Base-by-base conservation (phyloP, 2,329 filamentous ascomycete species). In the Arthrobotrys iridis region DNA sequence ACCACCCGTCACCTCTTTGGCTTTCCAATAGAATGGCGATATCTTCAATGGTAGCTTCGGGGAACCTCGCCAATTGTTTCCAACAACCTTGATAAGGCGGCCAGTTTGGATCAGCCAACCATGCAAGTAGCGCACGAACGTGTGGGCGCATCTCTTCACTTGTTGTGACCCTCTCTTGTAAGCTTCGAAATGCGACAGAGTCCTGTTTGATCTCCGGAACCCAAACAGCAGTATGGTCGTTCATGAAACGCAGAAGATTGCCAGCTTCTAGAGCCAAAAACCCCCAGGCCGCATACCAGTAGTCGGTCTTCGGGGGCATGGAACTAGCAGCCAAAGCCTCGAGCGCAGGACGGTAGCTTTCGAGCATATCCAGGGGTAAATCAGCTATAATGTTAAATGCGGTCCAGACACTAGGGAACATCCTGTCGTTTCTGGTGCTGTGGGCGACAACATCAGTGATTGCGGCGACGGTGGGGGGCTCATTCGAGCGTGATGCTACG, bases 91-190 rank as follows among this genome's bases (percentile, higher is more conserved):
- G 8, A 20, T 58, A 66, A 1, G 48, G 48, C 15, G 63, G 63
- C 63, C 63, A 66, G 41, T 66, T 66, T 18, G 11, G 8, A 13
- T 66, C 63, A 3, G 46, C 63, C 3, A 66, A 40, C 63, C 63
- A 66, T 8, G 22, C 48, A 2, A 66, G 22, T 4, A 66, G 40
- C 7, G 24, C 50, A 22, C 6, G 26, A n/a, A 66, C 48, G 18
- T 66, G 63, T 11, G 50, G 37, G 10, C 28, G 20, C 63, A 66
- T 66, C 15, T 33, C 48, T n/a, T 57, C 48, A 10, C 35, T 1
- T 2, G 63, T 35, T 10, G 46, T 66, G 15, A 57, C 63, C 13
- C 63, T 35, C 15, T 66, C 63, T 15, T 40, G 18, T 4, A 66
- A 24, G 18, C 63, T 66, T 7, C 63, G 63, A 3, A 26, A 13